Base-by-base conservation (phyloP, 768 basidiomycete genomes). In the Cystofilobasidium ferigula region DNA sequence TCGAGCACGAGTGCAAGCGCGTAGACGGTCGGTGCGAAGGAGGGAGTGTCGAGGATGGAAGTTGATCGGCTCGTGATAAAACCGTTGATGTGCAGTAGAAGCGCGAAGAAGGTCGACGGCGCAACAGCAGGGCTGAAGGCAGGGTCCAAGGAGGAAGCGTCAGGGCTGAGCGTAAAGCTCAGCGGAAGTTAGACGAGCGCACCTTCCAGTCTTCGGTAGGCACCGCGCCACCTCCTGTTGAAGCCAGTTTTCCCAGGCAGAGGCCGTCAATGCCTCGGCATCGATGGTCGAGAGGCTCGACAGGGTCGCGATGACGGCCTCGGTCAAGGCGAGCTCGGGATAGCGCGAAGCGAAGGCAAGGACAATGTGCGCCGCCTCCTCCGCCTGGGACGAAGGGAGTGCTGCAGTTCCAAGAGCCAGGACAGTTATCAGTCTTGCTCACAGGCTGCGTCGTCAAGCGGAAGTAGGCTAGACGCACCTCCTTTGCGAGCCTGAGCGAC, bases 211-310 rank as follows among this genome's bases (percentile, higher is more conserved):
- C 10, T 79, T 78, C 71, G 82, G 85, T 3, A 82, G 76, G 24
- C 86, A 78, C 54, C 79, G 81, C 5, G 80, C 79, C 0, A 84
- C 83, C 73, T 94, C 88, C 53, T 80, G 79, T 8, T 82, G 79
- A 10, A 89, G 77, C 88, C 89, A 93, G 48, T 82, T 86, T 69
- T 80, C 82, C 24, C 74, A 76, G 66, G 80, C 80, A 34, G 77
- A 78, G 12, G 71, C 71, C 28, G 78, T 64, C 10, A 76, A 75
- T 13, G 64, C 58, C 40, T 68, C 67, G 43, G 73, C 71, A 63
- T 76, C 75, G 24, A 71, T 51, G 30, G 51, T 54, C 1, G 73
- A 69, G 12, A 76, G 62, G 2, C 64, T 69, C 36, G 64, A 63
- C 1, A 76, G 68, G n/a, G 72, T 67, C 5, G 35, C 48, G 22